phyloP scores from a whole-genome alignment of 2,329 filamentous ascomycete genomes.

The Aureobasidium sp. region DNA sequence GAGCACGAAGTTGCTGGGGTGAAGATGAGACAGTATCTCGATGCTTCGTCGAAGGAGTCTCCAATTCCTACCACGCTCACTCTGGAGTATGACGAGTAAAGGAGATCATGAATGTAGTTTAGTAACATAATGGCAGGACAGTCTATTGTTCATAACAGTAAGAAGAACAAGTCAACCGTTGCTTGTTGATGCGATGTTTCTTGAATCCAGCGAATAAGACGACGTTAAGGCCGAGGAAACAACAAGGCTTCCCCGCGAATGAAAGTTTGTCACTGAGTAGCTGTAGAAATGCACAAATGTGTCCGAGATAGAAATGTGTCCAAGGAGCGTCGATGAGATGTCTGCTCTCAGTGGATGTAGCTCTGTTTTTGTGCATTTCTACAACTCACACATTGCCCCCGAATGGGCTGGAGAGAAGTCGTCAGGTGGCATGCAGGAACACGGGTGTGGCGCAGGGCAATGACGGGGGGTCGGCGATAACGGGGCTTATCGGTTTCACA shows the following conservation, averaged over 20 bases:
- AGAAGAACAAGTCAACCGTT: too few relatives aligned
- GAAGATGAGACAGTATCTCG: conserved; percentile 41
- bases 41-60: conserved; percentile 40
- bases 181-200: too few relatives aligned
- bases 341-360: neutral
- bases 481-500: neutral
- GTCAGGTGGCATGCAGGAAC: conserved; percentile 7
- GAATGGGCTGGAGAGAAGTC: neutral
- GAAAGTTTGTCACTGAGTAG: neutral
- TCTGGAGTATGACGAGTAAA: conserved; percentile 34
- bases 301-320: neutral
- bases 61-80: conserved; percentile 38
- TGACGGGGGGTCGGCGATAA: conserved; percentile 1
- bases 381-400: neutral
- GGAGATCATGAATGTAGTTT: neutral
- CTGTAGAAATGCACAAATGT: neutral
- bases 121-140: neutral
- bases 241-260: neutral
- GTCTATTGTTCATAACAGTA: too few relatives aligned
- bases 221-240: neutral
- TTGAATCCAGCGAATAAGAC: too few relatives aligned
- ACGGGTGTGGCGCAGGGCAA: conserved; percentile 10
- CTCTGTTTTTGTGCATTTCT: neutral
- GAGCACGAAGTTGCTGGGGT: conserved; percentile 42
- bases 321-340: neutral